These are phyloP conservation scores for Cryptosporidium bovis DNA, from an alignment of 169 alveolate genomes.

Conservation along the genomic window DNA sequence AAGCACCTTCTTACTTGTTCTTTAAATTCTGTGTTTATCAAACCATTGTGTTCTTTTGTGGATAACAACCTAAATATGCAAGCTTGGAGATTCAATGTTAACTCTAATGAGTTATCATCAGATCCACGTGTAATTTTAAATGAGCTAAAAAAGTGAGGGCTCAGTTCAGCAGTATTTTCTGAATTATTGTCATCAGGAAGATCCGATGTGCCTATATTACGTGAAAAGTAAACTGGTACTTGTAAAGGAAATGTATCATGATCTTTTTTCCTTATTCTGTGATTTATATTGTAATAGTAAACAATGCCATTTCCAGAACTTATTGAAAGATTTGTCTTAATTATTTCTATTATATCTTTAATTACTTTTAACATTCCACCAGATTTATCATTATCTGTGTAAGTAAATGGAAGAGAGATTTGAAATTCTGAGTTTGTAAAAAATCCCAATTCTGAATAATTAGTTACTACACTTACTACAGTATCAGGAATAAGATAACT, in stretches of 20 bases:
- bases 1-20: slow-evolving; percentile 6
- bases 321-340: not conserved
- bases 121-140: slow-evolving; percentile 6
- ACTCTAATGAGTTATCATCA: not conserved
- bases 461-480: not conserved
- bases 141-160: slow-evolving; percentile 33
- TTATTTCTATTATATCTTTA: slow-evolving; percentile 37
- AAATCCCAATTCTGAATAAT: slow-evolving; percentile 33
- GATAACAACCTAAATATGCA: slow-evolving; percentile 17
- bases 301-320: slow-evolving; percentile 1
- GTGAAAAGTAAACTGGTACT: slow-evolving; percentile 52
- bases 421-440: slow-evolving; percentile 34
- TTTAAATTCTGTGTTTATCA: slow-evolving; percentile 13
- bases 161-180: too few relatives aligned
- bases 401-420: slow-evolving; percentile 15
- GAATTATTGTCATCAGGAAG: slow-evolving; percentile 5
- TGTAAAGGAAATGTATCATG: slow-evolving; percentile 13
- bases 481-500: slow-evolving; percentile 44
- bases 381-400: not conserved
- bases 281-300: slow-evolving; percentile 19
- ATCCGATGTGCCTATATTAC: not conserved
- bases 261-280: slow-evolving; percentile 11
- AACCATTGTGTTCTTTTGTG: too few relatives aligned
- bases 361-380: not conserved
- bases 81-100: slow-evolving; percentile 42